These are phyloP conservation scores for Colletotrichum sidae DNA, from an alignment of 2,329 filamentous ascomycete genomes.

Conservation along the genomic window DNA sequence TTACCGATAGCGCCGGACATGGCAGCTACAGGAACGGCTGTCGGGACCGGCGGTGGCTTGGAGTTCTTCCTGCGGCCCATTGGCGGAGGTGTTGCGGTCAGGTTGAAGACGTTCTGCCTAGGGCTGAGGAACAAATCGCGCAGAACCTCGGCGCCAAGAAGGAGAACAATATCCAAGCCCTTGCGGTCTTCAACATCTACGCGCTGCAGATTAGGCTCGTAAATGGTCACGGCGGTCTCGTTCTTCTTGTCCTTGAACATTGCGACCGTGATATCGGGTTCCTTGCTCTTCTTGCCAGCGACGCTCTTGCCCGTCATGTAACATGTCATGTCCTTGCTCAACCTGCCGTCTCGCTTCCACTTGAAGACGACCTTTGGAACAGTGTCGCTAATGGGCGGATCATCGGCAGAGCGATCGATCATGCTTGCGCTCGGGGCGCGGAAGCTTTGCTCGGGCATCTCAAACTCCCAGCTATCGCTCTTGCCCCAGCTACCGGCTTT, in stretches of 20 bases:
- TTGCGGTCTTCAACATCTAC: slow-evolving; percentile 96
- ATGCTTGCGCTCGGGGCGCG: slow-evolving; percentile 81
- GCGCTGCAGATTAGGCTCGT: slow-evolving; percentile 90
- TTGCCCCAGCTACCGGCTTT: slow-evolving; percentile 83
- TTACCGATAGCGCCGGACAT: slow-evolving; percentile 56
- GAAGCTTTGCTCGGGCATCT: slow-evolving; percentile 89
- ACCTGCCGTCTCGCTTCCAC: slow-evolving; percentile 89
- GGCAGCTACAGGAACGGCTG: slow-evolving; percentile 41
- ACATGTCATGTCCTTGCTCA: slow-evolving; percentile 90
- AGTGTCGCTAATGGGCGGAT: slow-evolving; percentile 53
- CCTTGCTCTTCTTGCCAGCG: slow-evolving; percentile 81
- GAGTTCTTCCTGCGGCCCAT: slow-evolving; percentile 57
- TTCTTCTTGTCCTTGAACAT: slow-evolving; percentile 79
- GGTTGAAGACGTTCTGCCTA: slow-evolving; percentile 82
- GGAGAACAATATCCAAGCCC: slow-evolving; percentile 85
- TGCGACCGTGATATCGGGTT: slow-evolving; percentile 95
- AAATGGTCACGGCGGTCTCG: slow-evolving; percentile 80
- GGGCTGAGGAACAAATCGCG: slow-evolving; percentile 74
- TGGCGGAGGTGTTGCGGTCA: slow-evolving; percentile 57
- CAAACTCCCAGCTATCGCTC: slow-evolving; percentile 88
- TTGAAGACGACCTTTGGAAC: slow-evolving; percentile 84
- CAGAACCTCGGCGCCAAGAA: slow-evolving; percentile 72
- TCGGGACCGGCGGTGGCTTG: slow-evolving; percentile 46
- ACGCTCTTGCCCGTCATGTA: slow-evolving; percentile 84
- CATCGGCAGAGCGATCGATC: slow-evolving; percentile 77